A percentile compares a stretch with the other conserved stretches of the same genome.
Conservation (phyloP, 345 rosid species). For the Carallia brachiata region DNA sequence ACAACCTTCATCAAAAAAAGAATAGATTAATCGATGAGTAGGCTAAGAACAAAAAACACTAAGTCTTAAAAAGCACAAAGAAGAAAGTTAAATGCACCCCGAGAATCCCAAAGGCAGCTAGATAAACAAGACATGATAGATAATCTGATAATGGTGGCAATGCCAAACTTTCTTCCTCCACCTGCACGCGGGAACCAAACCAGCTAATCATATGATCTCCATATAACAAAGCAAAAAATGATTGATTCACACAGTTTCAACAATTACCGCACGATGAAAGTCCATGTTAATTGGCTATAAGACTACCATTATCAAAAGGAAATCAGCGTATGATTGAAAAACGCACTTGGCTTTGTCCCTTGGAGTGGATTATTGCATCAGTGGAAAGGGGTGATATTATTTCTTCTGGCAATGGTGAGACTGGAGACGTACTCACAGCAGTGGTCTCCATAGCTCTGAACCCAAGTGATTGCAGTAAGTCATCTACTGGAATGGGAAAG, state of each 20-base stretch:
- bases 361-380: slow-evolving; percentile 30
- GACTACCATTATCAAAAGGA: background rate
- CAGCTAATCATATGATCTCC: background rate
- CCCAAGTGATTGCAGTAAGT: slow-evolving; percentile 23
- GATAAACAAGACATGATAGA: slow-evolving; percentile 49
- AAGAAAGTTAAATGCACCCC: slow-evolving; percentile 40
- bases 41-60: no score
- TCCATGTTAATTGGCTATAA: background rate
- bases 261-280: background rate
- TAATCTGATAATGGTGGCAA: slow-evolving; percentile 54
- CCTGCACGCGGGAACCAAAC: slow-evolving; percentile 27
- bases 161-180: slow-evolving; percentile 19
- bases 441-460: slow-evolving; percentile 25
- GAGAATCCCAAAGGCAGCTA: slow-evolving; percentile 75
- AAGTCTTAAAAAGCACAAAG: background rate
- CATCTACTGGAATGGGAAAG: slow-evolving; percentile 27
- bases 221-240: background rate
- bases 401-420: slow-evolving; percentile 41
- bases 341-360: slow-evolving; percentile 29
- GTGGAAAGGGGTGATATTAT: slow-evolving; percentile 44
- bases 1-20: no score
- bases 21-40: no score
- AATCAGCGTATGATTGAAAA: background rate
- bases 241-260: background rate
- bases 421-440: slow-evolving; percentile 27